phyloP scores from a whole-genome alignment of 2,329 filamentous ascomycete genomes.

The Fusarium duplospermum region DNA sequence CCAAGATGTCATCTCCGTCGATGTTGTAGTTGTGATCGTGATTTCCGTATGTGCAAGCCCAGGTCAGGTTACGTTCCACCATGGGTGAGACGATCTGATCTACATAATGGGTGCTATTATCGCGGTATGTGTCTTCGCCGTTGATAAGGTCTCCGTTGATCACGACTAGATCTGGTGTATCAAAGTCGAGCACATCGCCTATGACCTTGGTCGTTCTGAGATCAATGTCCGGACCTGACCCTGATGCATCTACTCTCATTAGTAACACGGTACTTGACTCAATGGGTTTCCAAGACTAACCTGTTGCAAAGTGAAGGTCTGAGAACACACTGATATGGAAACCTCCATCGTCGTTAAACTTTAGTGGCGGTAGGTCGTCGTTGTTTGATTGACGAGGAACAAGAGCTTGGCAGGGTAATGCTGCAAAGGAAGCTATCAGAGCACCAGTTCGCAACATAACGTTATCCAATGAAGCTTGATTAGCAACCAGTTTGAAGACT shows the following conservation, averaged over 20 bases:
- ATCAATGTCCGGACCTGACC: slow-evolving; percentile 61
- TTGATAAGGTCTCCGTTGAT: slow-evolving; percentile 79
- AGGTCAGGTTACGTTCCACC: slow-evolving; percentile 64
- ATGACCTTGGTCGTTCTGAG: slow-evolving; percentile 67
- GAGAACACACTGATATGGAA: slow-evolving; percentile 36
- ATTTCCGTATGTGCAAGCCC: slow-evolving; percentile 78
- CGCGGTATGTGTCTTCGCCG: slow-evolving; percentile 68
- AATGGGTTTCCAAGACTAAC: background rate
- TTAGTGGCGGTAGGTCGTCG: slow-evolving; percentile 22
- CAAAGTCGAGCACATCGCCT: slow-evolving; percentile 65
- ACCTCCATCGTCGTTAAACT: slow-evolving; percentile 21
- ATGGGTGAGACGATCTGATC: slow-evolving; percentile 70
- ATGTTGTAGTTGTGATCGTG: slow-evolving; percentile 74
- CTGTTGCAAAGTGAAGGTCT: slow-evolving; percentile 34
- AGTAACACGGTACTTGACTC: background rate
- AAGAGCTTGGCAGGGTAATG: background rate
- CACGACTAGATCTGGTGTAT: slow-evolving; percentile 70
- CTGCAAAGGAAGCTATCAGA: slow-evolving; percentile 7
- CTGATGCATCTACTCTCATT: slow-evolving; percentile 13
- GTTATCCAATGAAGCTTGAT: background rate
- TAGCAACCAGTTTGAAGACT: background rate
- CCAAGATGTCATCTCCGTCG: slow-evolving; percentile 57
- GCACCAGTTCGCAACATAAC: slow-evolving; percentile 20
- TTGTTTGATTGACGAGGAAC: slow-evolving; percentile 16
- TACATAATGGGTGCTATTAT: slow-evolving; percentile 67